Conservation (phyloP, 208 protist genomes). For the Trypanosoma congolense region DNA sequence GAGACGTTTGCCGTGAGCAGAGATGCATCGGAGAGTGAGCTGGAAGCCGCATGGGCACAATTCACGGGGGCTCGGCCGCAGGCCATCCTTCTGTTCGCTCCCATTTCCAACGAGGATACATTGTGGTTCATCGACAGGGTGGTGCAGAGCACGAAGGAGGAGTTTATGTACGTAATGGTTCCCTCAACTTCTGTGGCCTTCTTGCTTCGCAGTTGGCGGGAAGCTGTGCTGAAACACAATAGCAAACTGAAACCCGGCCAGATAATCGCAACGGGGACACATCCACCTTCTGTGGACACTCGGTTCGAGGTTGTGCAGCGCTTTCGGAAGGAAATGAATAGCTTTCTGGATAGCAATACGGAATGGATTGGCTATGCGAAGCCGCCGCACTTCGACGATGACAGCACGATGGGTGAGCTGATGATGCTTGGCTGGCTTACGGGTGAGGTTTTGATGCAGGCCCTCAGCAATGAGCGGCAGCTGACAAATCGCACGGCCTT, state of each 20-base stretch:
- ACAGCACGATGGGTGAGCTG: conserved; percentile 18
- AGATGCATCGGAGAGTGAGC: background rate
- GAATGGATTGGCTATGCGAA: background rate
- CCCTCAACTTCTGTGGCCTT: background rate
- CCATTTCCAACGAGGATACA: background rate
- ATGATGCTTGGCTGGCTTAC: conserved; percentile 41
- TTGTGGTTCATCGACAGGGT: background rate
- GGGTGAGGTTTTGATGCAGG: conserved; percentile 22
- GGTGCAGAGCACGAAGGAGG: background rate
- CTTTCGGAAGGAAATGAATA: conserved; percentile 17
- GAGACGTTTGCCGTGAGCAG: background rate
- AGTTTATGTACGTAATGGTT: background rate
- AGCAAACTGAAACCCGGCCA: conserved; percentile 3
- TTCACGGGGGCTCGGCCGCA: background rate
- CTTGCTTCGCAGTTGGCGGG: background rate
- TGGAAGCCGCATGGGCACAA: background rate
- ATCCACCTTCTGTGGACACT: conserved; percentile 16
- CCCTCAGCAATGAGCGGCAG: conserved; percentile 11
- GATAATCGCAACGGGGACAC: background rate
- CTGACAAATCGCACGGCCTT: conserved; percentile 8
- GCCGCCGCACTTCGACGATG: conserved; percentile 6
- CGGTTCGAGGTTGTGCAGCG: conserved; percentile 33
- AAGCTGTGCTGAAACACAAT: background rate
- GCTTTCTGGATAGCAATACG: background rate
- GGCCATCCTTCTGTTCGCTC: background rate